Conservation (phyloP, 768 basidiomycete species). For the Leccinum pellstonianum region DNA sequence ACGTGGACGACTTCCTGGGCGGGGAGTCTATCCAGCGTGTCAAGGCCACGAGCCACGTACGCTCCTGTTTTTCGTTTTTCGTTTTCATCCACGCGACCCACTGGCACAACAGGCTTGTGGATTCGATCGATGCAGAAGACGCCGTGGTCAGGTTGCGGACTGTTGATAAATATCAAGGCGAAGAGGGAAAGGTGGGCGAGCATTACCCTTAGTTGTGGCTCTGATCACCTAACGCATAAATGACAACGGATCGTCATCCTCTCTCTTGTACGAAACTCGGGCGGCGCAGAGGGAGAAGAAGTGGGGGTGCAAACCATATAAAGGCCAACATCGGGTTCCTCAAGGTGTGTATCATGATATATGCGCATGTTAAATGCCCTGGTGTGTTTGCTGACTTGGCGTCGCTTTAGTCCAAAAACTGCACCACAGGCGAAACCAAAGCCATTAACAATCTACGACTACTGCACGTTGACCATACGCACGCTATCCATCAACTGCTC, state of each 20-base stretch:
- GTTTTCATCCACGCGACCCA: too few relatives aligned
- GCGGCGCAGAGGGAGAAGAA: constrained; percentile 40
- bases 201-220: neutral
- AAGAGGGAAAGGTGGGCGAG: constrained; percentile 54
- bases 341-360: constrained; percentile 42
- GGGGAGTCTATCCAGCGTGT: constrained; percentile 41
- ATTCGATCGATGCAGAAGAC: neutral
- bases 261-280: constrained; percentile 71
- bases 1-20: constrained; percentile 24
- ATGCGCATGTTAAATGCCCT: neutral
- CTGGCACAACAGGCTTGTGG: neutral
- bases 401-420: too few relatives aligned
- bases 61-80: constrained; percentile 10
- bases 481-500: too few relatives aligned
- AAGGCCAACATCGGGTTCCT: constrained; percentile 65
- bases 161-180: constrained; percentile 77
- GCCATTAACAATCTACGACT: too few relatives aligned
- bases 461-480: too few relatives aligned
- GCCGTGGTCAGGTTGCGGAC: constrained; percentile 61
- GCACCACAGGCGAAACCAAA: too few relatives aligned
- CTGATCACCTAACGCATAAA: neutral
- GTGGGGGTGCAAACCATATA: constrained; percentile 15
- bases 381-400: neutral
- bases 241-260: constrained; percentile 61
- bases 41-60: constrained; percentile 51